Base-by-base conservation (phyloP, 495 filamentous ascomycete species). In the Aspergillus diversus region DNA sequence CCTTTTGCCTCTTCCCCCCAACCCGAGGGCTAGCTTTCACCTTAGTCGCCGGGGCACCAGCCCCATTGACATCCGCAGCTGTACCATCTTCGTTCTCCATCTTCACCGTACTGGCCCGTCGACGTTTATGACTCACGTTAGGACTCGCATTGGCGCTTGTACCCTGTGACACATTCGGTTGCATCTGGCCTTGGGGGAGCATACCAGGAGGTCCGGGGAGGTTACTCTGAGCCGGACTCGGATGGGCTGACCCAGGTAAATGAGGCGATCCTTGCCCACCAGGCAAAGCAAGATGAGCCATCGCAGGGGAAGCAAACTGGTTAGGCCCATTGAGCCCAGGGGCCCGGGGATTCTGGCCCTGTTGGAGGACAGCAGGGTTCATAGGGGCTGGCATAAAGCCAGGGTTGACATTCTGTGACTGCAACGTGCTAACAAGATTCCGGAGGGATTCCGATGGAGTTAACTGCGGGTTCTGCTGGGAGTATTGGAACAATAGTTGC, bases 131-230 rank as follows among this genome's bases (percentile, higher is more conserved):
- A 51, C 83, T 87, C 35, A 88, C 86, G 58, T 89, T 90, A 9
- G 93, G 93, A 57, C 92, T 96, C 4, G 93, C 94, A 70, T 91
- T 96, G 7, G 90, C 89, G 66, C 90, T 93, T 4, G 87, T 86
- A 1, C 84, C 89, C 63, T 88, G 87, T n/a, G 83, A 89, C 61
- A 80, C 71, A 57, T 73, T 76, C n/a, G 75, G 81, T 60, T 81
- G 84, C 49, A 83, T 80, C 72, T 91, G 88, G 66, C 87, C 91
- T 60, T 87, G 89, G 64, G 90, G 89, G 35, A 86, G 81, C 87
- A 96, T 93, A 33, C 83, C 83, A 8, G 80, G 75, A 27, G 78
- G 77, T 13, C 75, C 75, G 32, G 71, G 66, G 49, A 80, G 68
- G 46, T 80, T 75, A 50, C 72, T 79, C 60, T 79, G 79, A 15